Evolutionary conservation across 345 rosid genomes (phyloP), one percentile per base, ranked within the genome.

Genomic region (Eucalyptus fibrosa): DNA sequence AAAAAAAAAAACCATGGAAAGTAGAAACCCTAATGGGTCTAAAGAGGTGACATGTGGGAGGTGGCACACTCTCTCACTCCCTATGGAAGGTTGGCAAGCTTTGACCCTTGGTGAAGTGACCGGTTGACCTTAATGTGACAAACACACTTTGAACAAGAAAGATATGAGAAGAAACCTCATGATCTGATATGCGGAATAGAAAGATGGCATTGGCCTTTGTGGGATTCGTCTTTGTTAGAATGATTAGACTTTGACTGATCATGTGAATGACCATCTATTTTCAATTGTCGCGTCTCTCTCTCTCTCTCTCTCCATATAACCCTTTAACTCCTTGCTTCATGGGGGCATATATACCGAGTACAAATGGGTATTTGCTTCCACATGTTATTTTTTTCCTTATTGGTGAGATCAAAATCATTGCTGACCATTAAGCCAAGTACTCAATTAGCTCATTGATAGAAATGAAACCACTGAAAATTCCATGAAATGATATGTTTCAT

Each of bases 61-160:
- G 86, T 30, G 86, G 53, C 86, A 83, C 69, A 23, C 42, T 49
- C 72, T 49, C 23, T 88, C 69, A 80, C 59, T 67, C 88, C 88
- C 59, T 72, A 72, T 89, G 94, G 92, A 92, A 91, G 95, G 93
- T 93, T 90, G 93, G 94, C 93, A 88, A 91, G 67, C 88, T 62
- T 92, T 94, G 94, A 94, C 93, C 92, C 83, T 87, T 81, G 87
- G 42, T 77, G 92, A 88, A 67, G 88, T 89, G 91, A 90, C 85
- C 24, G 24, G 85, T 77, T 77, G 85, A 77, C 47, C 85, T 77
- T 77, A 77, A 40, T 44, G 83, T 23, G 47, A 77, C 85, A 40
- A 40, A 40, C 85, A 37, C 85, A 77, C 47, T 77, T 77, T 77
- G 85, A 77, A 77, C 85, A 77, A 77, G 47, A 40, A 77, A 37